Evolutionary conservation across 805 yeast species (phyloP).

Genomic region (Schizosaccharomyces osmophilus): DNA sequence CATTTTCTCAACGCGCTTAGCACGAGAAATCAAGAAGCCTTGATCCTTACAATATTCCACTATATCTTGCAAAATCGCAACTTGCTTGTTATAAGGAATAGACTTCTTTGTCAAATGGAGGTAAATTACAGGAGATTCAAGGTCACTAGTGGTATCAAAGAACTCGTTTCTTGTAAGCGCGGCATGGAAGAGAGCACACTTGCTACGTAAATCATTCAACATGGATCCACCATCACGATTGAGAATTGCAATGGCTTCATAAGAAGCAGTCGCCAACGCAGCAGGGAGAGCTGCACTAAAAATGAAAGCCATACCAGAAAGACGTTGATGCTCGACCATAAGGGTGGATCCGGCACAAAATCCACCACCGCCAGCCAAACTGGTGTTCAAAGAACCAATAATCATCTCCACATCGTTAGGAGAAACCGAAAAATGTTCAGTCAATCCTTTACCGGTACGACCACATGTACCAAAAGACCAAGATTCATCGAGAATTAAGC

Average conservation of each 20-base stretch:
- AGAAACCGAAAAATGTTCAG: slow-evolving; percentile 46
- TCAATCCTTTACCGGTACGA: slow-evolving; percentile 56
- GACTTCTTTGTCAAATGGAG: slow-evolving; percentile 28
- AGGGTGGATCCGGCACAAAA: slow-evolving; percentile 68
- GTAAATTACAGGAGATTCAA: slow-evolving; percentile 44
- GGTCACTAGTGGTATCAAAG: slow-evolving; percentile 7
- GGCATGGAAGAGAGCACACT: slow-evolving; percentile 19
- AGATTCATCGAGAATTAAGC: slow-evolving; percentile 71
- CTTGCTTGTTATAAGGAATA: slow-evolving; percentile 23
- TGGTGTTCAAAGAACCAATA: slow-evolving; percentile 59
- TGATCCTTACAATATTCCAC: slow-evolving; percentile 20
- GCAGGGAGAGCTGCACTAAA: slow-evolving; percentile 91
- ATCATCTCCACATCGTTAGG: slow-evolving; percentile 60
- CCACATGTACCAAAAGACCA: slow-evolving; percentile 75
- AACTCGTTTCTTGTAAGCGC: slow-evolving; percentile 14
- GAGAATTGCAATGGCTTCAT: slow-evolving; percentile 31
- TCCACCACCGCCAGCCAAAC: slow-evolving; percentile 76
- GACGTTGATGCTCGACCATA: slow-evolving; percentile 79
- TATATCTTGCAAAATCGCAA: slow-evolving; percentile 36
- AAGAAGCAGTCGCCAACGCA: slow-evolving; percentile 46
- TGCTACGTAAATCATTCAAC: slow-evolving; percentile 16
- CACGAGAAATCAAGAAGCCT: slow-evolving; percentile 39
- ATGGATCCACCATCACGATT: slow-evolving; percentile 19
- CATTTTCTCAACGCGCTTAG: slow-evolving; percentile 39
- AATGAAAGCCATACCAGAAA: slow-evolving; percentile 71